phyloP scores from a whole-genome alignment of 2,329 filamentous ascomycete genomes.

The Didymella arachidicola region DNA sequence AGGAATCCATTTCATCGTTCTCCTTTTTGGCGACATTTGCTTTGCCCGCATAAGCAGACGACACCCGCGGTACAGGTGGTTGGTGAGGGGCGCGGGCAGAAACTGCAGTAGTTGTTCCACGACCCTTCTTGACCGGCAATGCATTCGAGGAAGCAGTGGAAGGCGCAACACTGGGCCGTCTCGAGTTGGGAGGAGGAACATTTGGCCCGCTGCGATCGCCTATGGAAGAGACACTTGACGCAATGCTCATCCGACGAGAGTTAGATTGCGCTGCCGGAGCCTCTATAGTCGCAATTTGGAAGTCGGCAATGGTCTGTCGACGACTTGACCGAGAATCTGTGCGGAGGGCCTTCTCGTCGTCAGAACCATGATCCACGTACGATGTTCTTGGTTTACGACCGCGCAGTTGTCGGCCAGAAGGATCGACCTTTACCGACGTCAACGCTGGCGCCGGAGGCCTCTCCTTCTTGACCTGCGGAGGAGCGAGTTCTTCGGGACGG shows the following conservation, averaged over 20 bases:
- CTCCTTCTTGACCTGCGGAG: slow-evolving; percentile 66
- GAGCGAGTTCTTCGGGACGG: slow-evolving; percentile 76
- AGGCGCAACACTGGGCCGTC: slow-evolving; percentile 42
- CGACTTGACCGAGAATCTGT: slow-evolving; percentile 41
- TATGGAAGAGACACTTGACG: slow-evolving; percentile 54
- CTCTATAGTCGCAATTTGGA: slow-evolving; percentile 37
- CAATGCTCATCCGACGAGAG: slow-evolving; percentile 55
- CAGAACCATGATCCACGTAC: slow-evolving; percentile 61
- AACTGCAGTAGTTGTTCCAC: slow-evolving; percentile 54
- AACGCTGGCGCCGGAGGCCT: slow-evolving; percentile 45
- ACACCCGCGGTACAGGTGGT: slow-evolving; percentile 54
- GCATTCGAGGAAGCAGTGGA: slow-evolving; percentile 39
- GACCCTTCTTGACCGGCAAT: slow-evolving; percentile 67
- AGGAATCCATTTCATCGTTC: slow-evolving; percentile 55
- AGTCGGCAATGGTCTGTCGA: slow-evolving; percentile 53
- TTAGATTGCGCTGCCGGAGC: slow-evolving; percentile 30
- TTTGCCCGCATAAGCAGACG: slow-evolving; percentile 47
- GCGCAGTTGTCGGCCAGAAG: slow-evolving; percentile 69
- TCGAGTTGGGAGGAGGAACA: slow-evolving; percentile 46
- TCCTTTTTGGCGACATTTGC: slow-evolving; percentile 32
- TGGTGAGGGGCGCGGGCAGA: slow-evolving; percentile 45
- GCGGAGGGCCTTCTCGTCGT: slow-evolving; percentile 42
- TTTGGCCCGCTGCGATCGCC: slow-evolving; percentile 47
- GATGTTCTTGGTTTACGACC: slow-evolving; percentile 67
- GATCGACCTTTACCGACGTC: slow-evolving; percentile 52